A percentile compares a stretch with the other conserved stretches of the same genome.
These are phyloP conservation scores for Plenodomus lindquistii DNA, from an alignment of 2,329 filamentous ascomycete species.

Conservation along the genomic window DNA sequence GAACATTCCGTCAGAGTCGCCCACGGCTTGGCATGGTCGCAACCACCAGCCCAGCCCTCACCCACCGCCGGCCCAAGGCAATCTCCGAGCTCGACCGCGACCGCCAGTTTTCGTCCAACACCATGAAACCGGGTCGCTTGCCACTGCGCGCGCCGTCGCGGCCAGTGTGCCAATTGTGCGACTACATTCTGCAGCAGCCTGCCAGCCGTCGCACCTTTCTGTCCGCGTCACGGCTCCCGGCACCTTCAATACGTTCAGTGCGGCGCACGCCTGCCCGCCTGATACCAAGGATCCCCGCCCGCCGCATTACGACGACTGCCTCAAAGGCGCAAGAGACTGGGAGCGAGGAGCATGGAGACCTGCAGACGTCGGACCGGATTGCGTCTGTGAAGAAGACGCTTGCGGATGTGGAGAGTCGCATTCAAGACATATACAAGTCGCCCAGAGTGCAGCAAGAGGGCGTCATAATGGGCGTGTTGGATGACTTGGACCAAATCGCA, in stretches of 20 bases:
- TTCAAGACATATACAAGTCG: constrained; percentile 30
- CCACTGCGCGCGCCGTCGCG: constrained; percentile 34
- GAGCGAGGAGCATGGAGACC: constrained; percentile 5
- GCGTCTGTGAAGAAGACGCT: constrained; percentile 26
- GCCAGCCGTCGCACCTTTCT: constrained; percentile 33
- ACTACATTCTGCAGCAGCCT: constrained; percentile 36
- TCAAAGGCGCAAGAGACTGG: constrained; percentile 14
- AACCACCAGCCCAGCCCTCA: constrained; percentile 2
- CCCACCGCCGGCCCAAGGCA: constrained; percentile 26
- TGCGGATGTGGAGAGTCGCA: constrained; percentile 30
- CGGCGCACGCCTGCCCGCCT: constrained; percentile 23
- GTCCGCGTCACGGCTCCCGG: constrained; percentile 25
- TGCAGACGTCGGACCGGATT: constrained; percentile 24
- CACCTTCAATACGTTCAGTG: constrained; percentile 29
- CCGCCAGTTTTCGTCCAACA: constrained; percentile 1
- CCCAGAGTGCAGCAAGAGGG: constrained; percentile 32
- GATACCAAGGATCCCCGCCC: constrained; percentile 19
- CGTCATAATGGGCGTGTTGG: constrained; percentile 23
- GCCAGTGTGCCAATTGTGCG: constrained; percentile 40
- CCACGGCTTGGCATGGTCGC: constrained; percentile 4
- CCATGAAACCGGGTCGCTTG: constrained; percentile 35
- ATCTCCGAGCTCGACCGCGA: constrained; percentile 18
- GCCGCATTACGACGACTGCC: constrained; percentile 25
- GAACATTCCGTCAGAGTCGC: constrained; percentile 11
- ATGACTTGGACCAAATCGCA: constrained; percentile 28